phyloP scores from a whole-genome alignment of 257 asterid species.

The Nyctanthes arbortristis region DNA sequence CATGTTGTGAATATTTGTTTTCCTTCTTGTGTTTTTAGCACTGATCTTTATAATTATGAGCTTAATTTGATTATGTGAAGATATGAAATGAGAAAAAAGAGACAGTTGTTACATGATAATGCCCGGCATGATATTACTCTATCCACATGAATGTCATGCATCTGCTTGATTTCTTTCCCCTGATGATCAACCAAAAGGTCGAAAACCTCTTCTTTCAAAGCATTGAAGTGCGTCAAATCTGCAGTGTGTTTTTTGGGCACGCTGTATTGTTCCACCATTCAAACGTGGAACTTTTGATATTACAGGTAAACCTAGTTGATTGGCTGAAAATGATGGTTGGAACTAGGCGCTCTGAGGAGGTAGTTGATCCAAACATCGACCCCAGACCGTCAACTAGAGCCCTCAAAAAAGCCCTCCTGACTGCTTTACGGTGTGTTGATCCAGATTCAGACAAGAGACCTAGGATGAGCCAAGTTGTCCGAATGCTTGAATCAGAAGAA shows the following conservation, averaged over 20 bases:
- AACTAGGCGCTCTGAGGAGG: slow-evolving; percentile 21
- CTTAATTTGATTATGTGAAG: neutral
- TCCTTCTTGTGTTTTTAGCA: neutral
- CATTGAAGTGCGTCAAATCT: neutral
- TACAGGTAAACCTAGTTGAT: slow-evolving; percentile 14
- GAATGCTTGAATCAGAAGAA: slow-evolving; percentile 25
- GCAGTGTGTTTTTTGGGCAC: neutral
- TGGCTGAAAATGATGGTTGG: slow-evolving; percentile 20
- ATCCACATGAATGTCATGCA: neutral
- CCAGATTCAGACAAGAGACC: slow-evolving; percentile 24
- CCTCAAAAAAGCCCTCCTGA: slow-evolving; percentile 17
- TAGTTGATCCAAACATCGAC: slow-evolving; percentile 16
- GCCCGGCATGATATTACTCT: neutral
- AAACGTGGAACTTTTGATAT: neutral
- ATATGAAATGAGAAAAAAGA: neutral
- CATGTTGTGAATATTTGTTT: neutral
- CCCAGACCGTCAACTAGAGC: slow-evolving; percentile 15
- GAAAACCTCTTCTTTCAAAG: neutral
- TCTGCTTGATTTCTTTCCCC: neutral
- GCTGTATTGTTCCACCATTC: neutral
- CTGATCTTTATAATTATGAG: neutral
- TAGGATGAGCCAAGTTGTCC: slow-evolving; percentile 23
- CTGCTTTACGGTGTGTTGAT: slow-evolving; percentile 22
- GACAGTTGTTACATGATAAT: neutral
- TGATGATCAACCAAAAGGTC: neutral